Evolutionary conservation across 139 green algal genomes (phyloP), one percentile per base, ranked within the genome.

Genomic region (Limnomonas spitsbergensis): DNA sequence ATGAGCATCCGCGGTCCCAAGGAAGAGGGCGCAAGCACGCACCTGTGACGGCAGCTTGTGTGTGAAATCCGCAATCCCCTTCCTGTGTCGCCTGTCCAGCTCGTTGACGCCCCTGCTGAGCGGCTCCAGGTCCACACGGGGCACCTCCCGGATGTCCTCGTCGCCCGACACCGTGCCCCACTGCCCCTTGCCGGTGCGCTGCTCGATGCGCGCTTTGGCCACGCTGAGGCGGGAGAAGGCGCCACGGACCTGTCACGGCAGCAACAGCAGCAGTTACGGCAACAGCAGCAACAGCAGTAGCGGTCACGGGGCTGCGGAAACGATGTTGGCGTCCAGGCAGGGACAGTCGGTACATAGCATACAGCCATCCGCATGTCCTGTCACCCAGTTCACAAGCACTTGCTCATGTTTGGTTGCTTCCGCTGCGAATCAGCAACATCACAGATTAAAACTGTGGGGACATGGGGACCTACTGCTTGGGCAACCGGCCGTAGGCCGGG

Each of bases 11-110:
- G 47, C 47, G 47, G 47, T 20, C 14, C 47, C 47, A 61, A 61
- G 47, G 47, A 20, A 61, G 20, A 61, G 47, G 47, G 14, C 14
- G 47, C 20, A 14, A 61, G 47, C 14, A 14, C 66, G 32, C 47
- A 85, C 77, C 79, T 89, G 81, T 14, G 80, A 72, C 0, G 88
- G 85, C 61, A 95, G 81, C 38, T 87, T 81, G 29, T 85, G 68
- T 4, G 90, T 84, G 80, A 95, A 95, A 4, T 81, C 83, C 4
- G 82, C 78, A 40, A 92, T 67, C 38, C 81, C 85, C 1, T 56
- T 53, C 20, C 75, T 38, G 66, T 93, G 94, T 32, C 80, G 66
- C 9, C 40, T 29, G 76, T 83, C 73, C 38, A 95, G 77, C 7
- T 86, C 81, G 14, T 76, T 61, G 81, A 93, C 79, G 32, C 71